phyloP scores from a whole-genome alignment of 495 filamentous ascomycete genomes.

The Penicillium daleae region DNA sequence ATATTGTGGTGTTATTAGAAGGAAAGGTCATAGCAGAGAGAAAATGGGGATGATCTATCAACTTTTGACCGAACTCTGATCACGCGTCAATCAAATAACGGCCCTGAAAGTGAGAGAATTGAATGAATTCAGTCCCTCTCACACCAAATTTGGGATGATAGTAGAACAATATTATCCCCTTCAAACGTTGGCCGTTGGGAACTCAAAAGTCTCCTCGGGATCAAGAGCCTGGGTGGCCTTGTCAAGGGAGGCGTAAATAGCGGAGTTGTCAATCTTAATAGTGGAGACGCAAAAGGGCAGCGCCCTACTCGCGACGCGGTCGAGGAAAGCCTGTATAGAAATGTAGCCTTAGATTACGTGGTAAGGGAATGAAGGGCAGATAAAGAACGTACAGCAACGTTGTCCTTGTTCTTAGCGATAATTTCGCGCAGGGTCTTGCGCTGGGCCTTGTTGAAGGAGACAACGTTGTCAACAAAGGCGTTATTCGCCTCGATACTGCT shows the following conservation, averaged over 20 bases:
- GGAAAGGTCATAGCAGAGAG: not conserved
- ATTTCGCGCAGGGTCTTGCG: not conserved
- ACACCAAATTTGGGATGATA: not conserved
- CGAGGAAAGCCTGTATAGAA: not conserved
- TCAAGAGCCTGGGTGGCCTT: slow-evolving; percentile 3
- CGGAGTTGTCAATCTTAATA: slow-evolving; percentile 4
- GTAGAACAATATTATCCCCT: not conserved
- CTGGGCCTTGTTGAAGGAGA: not conserved
- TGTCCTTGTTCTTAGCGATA: not conserved
- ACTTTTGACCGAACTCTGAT: not conserved
- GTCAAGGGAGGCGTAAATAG: not conserved
- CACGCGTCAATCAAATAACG: not conserved
- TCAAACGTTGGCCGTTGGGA: too few species aligned
- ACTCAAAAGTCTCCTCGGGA: not conserved
- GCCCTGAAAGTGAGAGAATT: too few species aligned
- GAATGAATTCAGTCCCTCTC: not conserved
- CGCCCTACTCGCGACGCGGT: not conserved
- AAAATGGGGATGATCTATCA: not conserved
- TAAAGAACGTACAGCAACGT: not conserved
- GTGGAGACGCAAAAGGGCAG: not conserved
- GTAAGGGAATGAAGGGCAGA: not conserved
- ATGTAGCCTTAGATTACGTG: not conserved
- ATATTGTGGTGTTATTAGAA: not conserved
- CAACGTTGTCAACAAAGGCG: not conserved
- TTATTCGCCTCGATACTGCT: slow-evolving; percentile 4